Percentiles rank a stretch among this genome's conserved stretches.
phyloP scores from a whole-genome alignment of 139 green algal species.

The Chlorokybus atmophyticus region DNA sequence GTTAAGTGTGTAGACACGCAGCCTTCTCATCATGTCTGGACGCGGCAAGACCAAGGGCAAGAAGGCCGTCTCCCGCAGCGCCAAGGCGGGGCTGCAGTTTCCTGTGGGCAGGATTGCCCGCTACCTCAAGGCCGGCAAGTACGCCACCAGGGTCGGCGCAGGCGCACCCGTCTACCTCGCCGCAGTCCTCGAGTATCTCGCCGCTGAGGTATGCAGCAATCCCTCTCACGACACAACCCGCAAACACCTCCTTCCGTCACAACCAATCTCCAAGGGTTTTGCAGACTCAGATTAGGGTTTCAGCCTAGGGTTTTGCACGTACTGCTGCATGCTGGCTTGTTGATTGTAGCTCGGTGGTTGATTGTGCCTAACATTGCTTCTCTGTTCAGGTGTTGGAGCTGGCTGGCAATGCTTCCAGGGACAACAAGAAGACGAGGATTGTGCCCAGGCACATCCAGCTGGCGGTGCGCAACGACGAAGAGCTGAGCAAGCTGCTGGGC shows the following conservation, averaged over 20 bases:
- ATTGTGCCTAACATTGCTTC: no score
- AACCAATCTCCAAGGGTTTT: no score
- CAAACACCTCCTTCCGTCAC: no score
- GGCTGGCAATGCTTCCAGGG: constrained; percentile 50
- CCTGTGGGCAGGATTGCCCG: constrained; percentile 66
- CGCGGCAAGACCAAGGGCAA: constrained; percentile 49
- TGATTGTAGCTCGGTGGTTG: no score
- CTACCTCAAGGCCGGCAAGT: constrained; percentile 77
- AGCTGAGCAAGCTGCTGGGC: constrained; percentile 78
- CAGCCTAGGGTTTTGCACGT: no score
- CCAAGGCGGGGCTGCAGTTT: constrained; percentile 84
- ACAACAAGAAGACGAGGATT: constrained; percentile 77
- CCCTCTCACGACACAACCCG: no score
- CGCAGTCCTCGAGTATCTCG: constrained; percentile 73
- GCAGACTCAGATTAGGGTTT: no score
- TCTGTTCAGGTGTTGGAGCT: constrained; percentile 55
- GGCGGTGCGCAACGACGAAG: constrained; percentile 84
- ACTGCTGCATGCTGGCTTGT: no score
- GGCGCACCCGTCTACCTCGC: constrained; percentile 60
- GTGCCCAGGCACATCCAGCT: constrained; percentile 69
- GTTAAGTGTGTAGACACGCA: no score
- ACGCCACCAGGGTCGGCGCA: constrained; percentile 51
- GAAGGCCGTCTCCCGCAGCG: constrained; percentile 58
- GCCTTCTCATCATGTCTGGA: constrained; percentile 58
- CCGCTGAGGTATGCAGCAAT: no score